Conservation (phyloP, 176 grass and related monocot genomes). For the Tillandsia leiboldiana region DNA sequence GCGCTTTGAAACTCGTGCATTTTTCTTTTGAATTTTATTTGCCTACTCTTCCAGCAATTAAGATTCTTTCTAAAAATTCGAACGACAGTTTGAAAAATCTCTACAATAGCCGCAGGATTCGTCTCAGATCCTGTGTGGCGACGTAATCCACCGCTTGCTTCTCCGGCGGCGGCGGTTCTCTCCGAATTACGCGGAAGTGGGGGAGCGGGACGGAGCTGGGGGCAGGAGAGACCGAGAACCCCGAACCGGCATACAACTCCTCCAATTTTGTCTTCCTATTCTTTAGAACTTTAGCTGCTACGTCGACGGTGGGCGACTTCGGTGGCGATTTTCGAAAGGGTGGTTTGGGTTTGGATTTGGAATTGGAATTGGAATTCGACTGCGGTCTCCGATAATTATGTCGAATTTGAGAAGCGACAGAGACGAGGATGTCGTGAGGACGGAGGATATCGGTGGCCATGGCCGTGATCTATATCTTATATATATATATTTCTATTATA, state of each 20-base stretch:
- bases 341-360: neutral
- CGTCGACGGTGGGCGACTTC: neutral
- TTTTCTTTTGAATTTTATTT: too few relatives aligned
- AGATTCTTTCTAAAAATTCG: too few relatives aligned
- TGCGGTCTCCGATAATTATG: neutral
- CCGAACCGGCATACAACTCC: constrained; percentile 49
- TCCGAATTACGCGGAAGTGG: constrained; percentile 27
- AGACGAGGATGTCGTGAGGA: neutral
- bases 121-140: constrained; percentile 8
- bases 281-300: neutral
- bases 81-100: too few relatives aligned
- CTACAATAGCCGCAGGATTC: constrained; percentile 8
- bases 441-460: neutral
- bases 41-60: too few relatives aligned
- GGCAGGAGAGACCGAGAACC: constrained; percentile 44
- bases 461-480: neutral
- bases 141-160: neutral
- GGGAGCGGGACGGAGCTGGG: constrained; percentile 47
- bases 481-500: too few relatives aligned
- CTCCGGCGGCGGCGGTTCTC: neutral
- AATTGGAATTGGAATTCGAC: neutral
- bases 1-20: too few relatives aligned
- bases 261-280: neutral
- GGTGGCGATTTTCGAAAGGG: neutral
- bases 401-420: neutral